These are phyloP conservation scores for Gracilaria vermiculophylla DNA, from an alignment of 23 red algal species.

Conservation along the genomic window DNA sequence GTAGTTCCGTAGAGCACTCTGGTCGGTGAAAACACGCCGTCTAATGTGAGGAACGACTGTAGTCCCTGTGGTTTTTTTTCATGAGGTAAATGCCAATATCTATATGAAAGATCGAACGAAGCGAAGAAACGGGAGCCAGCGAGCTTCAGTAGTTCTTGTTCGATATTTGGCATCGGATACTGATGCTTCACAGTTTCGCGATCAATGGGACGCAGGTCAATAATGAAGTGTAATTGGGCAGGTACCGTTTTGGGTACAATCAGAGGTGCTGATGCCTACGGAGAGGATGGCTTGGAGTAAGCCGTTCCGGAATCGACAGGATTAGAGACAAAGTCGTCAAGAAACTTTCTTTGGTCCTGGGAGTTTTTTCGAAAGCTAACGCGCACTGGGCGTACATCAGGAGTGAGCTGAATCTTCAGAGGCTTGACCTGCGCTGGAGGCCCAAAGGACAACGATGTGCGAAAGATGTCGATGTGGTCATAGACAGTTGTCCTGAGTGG, in stretches of 20 bases:
- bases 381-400: background rate
- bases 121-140: constrained; percentile 5
- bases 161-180: constrained; percentile 37
- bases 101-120: constrained; percentile 7
- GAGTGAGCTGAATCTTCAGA: background rate
- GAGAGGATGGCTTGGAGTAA: constrained; percentile 1
- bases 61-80: background rate
- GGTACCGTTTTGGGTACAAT: constrained; percentile 4
- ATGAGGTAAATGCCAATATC: constrained; percentile 27
- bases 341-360: background rate
- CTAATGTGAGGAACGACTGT: constrained; percentile 28
- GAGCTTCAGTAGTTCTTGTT: constrained; percentile 9
- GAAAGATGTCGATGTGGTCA: background rate
- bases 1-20: constrained; percentile 23
- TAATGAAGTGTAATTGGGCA: background rate
- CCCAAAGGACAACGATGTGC: background rate
- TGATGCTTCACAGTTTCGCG: background rate
- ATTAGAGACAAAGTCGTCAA: background rate
- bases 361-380: constrained; percentile 25
- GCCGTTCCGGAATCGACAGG: background rate
- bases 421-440: background rate
- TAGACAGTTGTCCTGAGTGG: background rate
- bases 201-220: constrained; percentile 1
- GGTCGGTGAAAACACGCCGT: constrained; percentile 3
- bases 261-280: constrained; percentile 19